phyloP scores from a whole-genome alignment of 108 stramenopile genomes.

The Cyclostephanos invisitatus region DNA sequence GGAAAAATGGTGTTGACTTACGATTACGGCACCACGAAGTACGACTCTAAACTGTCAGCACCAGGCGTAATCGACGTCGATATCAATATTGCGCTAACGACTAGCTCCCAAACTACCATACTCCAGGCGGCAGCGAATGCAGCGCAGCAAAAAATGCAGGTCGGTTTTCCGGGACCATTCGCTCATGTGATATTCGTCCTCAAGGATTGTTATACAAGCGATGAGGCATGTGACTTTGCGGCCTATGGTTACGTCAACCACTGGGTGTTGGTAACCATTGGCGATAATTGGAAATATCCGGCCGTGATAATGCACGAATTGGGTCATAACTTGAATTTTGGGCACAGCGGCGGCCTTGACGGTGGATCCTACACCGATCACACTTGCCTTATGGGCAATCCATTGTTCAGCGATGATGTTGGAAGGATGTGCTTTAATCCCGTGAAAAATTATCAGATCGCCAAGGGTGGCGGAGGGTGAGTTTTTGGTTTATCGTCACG shows the following conservation, averaged over 20 bases:
- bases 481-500: neutral
- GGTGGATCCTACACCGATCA: constrained; percentile 21
- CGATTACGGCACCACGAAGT: neutral
- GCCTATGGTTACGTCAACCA: constrained; percentile 40
- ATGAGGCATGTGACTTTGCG: constrained; percentile 21
- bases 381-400: constrained; percentile 32
- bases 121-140: neutral
- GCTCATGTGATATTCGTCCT: constrained; percentile 31
- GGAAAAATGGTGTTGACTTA: neutral
- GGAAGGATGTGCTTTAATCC: constrained; percentile 41
- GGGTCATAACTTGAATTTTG: constrained; percentile 30
- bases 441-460: constrained; percentile 39
- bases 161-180: constrained; percentile 36
- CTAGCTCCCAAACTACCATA: neutral
- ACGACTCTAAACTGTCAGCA: neutral
- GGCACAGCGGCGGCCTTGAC: constrained; percentile 24
- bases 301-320: constrained; percentile 28
- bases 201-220: constrained; percentile 25
- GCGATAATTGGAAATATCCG: constrained; percentile 16
- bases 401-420: constrained; percentile 17
- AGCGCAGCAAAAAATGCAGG: constrained; percentile 1
- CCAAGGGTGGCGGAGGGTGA: constrained; percentile 3
- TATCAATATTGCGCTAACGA: neutral
- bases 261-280: constrained; percentile 24
- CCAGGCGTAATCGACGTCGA: neutral